These are phyloP conservation scores for Globisporangium barbulae DNA, from an alignment of 352 stramenopile genomes.

Conservation along the genomic window DNA sequence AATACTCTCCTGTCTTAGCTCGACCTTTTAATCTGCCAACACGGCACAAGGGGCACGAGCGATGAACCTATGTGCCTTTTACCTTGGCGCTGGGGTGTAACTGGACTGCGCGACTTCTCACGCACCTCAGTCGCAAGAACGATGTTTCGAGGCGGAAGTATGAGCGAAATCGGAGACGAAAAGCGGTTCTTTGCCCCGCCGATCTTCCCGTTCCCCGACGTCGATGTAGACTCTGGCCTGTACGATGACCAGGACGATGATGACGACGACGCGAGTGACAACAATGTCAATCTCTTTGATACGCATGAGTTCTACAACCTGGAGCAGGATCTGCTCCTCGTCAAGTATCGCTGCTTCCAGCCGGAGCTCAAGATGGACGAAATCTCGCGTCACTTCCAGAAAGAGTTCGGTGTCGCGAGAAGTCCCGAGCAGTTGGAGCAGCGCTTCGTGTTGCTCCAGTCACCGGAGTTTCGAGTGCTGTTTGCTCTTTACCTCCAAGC, in stretches of 20 bases:
- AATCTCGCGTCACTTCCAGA: conserved; percentile 36
- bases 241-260: conserved; percentile 23
- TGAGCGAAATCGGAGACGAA: neutral
- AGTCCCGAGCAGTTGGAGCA: conserved; percentile 33
- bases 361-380: conserved; percentile 36
- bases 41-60: neutral
- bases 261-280: conserved; percentile 20
- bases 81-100: neutral
- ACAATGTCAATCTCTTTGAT: conserved; percentile 39
- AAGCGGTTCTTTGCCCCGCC: conserved; percentile 15
- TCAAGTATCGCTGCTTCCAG: conserved; percentile 57
- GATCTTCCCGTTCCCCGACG: conserved; percentile 32
- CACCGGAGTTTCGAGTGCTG: conserved; percentile 31
- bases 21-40: neutral
- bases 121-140: neutral
- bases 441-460: conserved; percentile 38
- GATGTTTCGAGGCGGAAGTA: conserved; percentile 1
- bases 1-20: neutral
- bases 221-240: conserved; percentile 17
- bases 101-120: conserved; percentile 3
- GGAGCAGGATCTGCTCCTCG: conserved; percentile 57
- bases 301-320: conserved; percentile 38
- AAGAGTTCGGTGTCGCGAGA: conserved; percentile 37
- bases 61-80: neutral
- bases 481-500: conserved; percentile 54